These are phyloP conservation scores for Arachis monticola DNA, from an alignment of 331 rosid genomes.

Conservation along the genomic window DNA sequence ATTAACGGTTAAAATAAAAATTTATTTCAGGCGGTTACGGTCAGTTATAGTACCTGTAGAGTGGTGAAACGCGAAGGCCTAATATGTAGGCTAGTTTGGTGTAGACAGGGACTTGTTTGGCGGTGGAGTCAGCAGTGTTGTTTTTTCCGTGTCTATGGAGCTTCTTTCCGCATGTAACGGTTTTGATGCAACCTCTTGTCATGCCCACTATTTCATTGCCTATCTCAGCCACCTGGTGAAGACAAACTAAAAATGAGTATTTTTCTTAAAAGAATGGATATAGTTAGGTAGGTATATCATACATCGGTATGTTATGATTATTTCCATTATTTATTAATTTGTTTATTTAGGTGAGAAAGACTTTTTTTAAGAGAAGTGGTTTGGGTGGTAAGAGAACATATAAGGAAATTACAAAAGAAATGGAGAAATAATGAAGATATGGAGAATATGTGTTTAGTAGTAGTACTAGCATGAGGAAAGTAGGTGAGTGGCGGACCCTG, in stretches of 20 bases:
- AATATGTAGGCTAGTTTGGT: conserved; percentile 81
- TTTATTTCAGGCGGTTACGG: background rate
- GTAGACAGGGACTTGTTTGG: conserved; percentile 61
- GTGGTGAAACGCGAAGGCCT: conserved; percentile 92
- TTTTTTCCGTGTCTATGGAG: conserved; percentile 49
- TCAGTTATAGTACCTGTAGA: conserved; percentile 56
- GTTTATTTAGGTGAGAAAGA: background rate
- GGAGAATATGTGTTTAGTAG: background rate
- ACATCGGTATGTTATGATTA: background rate
- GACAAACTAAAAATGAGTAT: background rate
- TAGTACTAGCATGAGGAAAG: conserved; percentile 84
- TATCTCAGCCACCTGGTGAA: conserved; percentile 71
- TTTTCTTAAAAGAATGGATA: background rate
- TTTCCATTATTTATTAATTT: background rate
- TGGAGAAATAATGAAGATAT: conserved; percentile 4
- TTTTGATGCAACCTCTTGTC: conserved; percentile 95
- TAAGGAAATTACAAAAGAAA: background rate
- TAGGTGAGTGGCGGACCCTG: conserved; percentile 98
- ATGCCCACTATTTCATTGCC: conserved; percentile 82
- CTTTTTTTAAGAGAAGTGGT: background rate
- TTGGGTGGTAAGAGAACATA: background rate
- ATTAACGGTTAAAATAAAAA: background rate
- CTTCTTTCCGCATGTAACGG: conserved; percentile 88
- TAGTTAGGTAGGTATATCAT: background rate
- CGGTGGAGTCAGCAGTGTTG: background rate